These are phyloP conservation scores for Myriosclerotinia curreyana DNA, from an alignment of 2,329 filamentous ascomycete species.

Conservation along the genomic window DNA sequence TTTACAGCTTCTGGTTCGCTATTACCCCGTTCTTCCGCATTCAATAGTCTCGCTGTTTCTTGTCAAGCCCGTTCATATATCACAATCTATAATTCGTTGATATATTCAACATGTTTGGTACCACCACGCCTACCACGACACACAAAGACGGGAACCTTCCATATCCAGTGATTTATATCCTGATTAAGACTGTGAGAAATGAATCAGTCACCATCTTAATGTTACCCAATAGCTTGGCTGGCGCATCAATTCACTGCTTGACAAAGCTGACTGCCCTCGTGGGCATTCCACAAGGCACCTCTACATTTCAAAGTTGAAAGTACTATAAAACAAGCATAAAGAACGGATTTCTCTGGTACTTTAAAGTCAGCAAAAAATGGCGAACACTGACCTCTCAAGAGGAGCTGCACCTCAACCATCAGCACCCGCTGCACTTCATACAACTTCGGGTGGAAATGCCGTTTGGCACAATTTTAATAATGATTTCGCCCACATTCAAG, in stretches of 20 bases:
- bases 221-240: constrained; percentile 2
- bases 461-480: constrained; percentile 78
- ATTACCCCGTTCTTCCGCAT: neutral
- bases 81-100: constrained; percentile 12
- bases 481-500: constrained; percentile 62
- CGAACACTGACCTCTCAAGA: neutral
- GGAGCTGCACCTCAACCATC: constrained; percentile 15
- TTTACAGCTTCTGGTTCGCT: constrained; percentile 2
- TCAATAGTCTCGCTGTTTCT: neutral
- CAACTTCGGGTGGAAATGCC: constrained; percentile 61
- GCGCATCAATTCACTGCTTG: constrained; percentile 12
- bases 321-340: constrained; percentile 8
- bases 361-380: neutral
- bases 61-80: neutral
- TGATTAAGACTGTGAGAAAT: neutral
- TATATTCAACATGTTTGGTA: constrained; percentile 1
- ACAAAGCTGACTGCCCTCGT: constrained; percentile 13
- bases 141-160: neutral
- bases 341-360: neutral
- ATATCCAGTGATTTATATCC: neutral
- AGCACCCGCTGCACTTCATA: constrained; percentile 21
- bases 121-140: neutral
- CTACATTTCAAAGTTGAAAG: constrained; percentile 1
- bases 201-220: neutral
- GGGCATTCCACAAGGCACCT: neutral